These are phyloP conservation scores for Paraphoma chrysanthemicola DNA, from an alignment of 2,329 filamentous ascomycete species.

Conservation along the genomic window DNA sequence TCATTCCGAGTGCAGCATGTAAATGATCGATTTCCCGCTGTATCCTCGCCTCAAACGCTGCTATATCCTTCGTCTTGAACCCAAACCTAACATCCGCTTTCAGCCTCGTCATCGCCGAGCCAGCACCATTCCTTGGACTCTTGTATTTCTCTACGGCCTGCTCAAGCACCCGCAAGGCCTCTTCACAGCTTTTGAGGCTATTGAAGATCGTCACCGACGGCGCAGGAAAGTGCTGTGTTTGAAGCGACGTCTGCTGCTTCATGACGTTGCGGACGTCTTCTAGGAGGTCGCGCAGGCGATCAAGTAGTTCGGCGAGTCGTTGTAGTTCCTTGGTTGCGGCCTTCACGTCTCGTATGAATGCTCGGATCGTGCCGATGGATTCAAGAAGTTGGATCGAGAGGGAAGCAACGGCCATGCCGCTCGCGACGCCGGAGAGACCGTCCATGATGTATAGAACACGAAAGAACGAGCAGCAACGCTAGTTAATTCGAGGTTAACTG, in stretches of 20 bases:
- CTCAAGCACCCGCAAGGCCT: conserved; percentile 7
- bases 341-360: conserved; percentile 14
- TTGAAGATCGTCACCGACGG: conserved; percentile 17
- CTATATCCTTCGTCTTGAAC: conserved; percentile 15
- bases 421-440: conserved; percentile 17
- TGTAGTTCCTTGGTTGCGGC: conserved; percentile 18
- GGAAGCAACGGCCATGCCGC: conserved; percentile 22
- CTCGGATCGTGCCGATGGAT: conserved; percentile 9
- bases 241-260: conserved; percentile 5
- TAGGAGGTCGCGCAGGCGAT: conserved; percentile 8
- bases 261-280: conserved; percentile 8
- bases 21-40: conserved; percentile 12
- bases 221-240: conserved; percentile 10
- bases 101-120: background rate
- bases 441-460: conserved; percentile 10
- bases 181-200: conserved; percentile 15
- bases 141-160: background rate
- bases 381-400: conserved; percentile 21
- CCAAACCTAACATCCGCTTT: conserved; percentile 10
- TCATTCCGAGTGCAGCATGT: conserved; percentile 5
- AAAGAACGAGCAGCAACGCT: no score
- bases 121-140: background rate
- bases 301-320: conserved; percentile 10
- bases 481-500: no score
- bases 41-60: conserved; percentile 9